These are phyloP conservation scores for Mycena venus DNA, from an alignment of 768 basidiomycete species.

Conservation along the genomic window DNA sequence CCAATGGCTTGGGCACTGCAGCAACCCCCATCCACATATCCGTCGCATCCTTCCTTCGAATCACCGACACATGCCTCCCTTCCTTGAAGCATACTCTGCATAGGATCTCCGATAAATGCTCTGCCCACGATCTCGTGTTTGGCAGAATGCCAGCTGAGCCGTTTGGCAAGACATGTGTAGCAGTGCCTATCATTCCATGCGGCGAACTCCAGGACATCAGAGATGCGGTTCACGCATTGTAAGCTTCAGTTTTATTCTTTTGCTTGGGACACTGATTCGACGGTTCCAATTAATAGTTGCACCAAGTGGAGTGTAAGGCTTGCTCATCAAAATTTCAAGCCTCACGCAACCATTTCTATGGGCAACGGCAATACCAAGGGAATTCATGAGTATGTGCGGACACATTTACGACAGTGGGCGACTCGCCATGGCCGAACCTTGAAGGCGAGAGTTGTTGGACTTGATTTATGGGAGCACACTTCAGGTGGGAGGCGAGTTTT, in stretches of 20 bases:
- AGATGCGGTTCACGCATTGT: not conserved
- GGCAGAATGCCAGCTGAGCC: not conserved
- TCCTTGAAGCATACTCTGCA: not conserved
- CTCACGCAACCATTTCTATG: conserved; percentile 15
- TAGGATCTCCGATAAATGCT: not conserved
- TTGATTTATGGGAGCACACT: conserved; percentile 15
- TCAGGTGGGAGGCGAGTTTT: not conserved
- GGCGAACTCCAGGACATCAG: not conserved
- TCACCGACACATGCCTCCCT: not conserved
- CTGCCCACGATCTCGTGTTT: not conserved
- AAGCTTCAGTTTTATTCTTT: not conserved
- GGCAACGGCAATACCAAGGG: not conserved
- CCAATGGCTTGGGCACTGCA: no score
- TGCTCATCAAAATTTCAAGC: not conserved
- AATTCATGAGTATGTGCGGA: conserved; percentile 2
- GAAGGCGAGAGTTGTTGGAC: conserved; percentile 13
- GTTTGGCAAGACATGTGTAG: not conserved
- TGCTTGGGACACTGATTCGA: no score
- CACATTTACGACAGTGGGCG: not conserved
- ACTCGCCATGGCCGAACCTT: not conserved
- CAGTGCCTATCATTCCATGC: not conserved
- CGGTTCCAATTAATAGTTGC: no score
- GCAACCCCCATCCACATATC: conserved; percentile 3
- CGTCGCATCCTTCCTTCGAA: not conserved
- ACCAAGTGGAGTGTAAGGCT: not conserved